Conservation (phyloP, 345 rosid genomes). For the Noccaea caerulescens region DNA sequence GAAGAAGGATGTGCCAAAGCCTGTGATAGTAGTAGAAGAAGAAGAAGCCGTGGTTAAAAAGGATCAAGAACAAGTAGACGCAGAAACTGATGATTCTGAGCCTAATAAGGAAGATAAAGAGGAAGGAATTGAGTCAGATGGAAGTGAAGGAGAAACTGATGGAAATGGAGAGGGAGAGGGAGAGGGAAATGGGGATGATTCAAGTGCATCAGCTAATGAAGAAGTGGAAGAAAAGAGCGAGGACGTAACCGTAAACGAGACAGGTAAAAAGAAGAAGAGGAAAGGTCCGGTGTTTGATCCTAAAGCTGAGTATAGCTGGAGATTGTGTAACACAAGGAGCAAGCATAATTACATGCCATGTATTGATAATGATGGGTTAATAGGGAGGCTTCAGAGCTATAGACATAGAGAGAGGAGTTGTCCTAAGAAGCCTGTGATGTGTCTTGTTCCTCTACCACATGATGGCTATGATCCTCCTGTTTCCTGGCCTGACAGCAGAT, state of each 20-base stretch:
- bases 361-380: conserved; percentile 71
- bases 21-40: conserved; percentile 39
- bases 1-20: conserved; percentile 48
- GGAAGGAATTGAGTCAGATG: conserved; percentile 53
- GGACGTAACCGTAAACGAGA: conserved; percentile 48
- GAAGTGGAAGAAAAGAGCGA: conserved; percentile 54
- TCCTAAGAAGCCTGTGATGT: conserved; percentile 70
- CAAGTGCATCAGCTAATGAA: conserved; percentile 52
- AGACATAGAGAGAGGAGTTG: conserved; percentile 92
- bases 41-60: conserved; percentile 48
- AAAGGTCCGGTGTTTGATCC: conserved; percentile 94
- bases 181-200: conserved; percentile 49
- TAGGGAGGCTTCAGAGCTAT: conserved; percentile 66
- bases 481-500: conserved; percentile 82
- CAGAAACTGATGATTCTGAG: conserved; percentile 56
- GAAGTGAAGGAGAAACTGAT: conserved; percentile 52
- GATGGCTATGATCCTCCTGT: conserved; percentile 77
- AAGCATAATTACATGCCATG: conserved; percentile 96
- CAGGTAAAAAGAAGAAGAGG: conserved; percentile 57
- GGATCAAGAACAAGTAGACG: conserved; percentile 49
- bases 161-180: conserved; percentile 34
- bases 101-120: conserved; percentile 52
- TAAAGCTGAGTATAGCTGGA: conserved; percentile 81
- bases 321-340: conserved; percentile 80
- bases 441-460: conserved; percentile 85